These are phyloP conservation scores for Exophiala sp. DNA, from an alignment of 2,329 filamentous ascomycete genomes.

Conservation along the genomic window DNA sequence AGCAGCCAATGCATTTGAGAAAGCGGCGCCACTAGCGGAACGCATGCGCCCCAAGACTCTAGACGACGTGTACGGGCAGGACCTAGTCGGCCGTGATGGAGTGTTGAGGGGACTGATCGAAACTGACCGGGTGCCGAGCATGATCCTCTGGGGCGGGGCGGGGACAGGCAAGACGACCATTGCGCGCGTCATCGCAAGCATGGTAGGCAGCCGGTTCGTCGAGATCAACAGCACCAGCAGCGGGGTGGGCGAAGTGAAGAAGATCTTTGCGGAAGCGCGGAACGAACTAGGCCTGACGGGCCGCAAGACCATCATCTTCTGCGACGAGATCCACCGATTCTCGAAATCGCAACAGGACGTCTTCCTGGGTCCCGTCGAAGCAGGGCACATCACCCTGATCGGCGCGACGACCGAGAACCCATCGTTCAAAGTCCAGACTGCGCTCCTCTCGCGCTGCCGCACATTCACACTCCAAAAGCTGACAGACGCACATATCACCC, in stretches of 20 bases:
- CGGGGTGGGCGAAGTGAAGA: slow-evolving; percentile 86
- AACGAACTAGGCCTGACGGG: slow-evolving; percentile 76
- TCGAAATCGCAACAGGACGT: slow-evolving; percentile 90
- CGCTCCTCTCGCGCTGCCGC: slow-evolving; percentile 79
- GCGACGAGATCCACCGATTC: slow-evolving; percentile 93
- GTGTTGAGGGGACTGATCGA: slow-evolving; percentile 82
- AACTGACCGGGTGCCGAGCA: slow-evolving; percentile 76
- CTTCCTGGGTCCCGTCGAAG: slow-evolving; percentile 86
- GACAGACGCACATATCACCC: slow-evolving; percentile 61
- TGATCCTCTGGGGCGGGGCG: slow-evolving; percentile 71
- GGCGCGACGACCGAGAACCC: slow-evolving; percentile 97
- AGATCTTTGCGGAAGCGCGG: slow-evolving; percentile 77
- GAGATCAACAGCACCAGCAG: slow-evolving; percentile 92
- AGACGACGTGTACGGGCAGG: slow-evolving; percentile 84
- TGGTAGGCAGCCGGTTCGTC: slow-evolving; percentile 77
- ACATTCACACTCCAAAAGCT: slow-evolving; percentile 82
- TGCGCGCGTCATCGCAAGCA: slow-evolving; percentile 77
- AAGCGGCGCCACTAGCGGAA: slow-evolving; percentile 79
- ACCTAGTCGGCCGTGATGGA: slow-evolving; percentile 78
- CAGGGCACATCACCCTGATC: slow-evolving; percentile 82
- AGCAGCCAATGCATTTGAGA: slow-evolving; percentile 46
- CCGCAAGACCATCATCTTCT: slow-evolving; percentile 90
- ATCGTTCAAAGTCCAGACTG: slow-evolving; percentile 84
- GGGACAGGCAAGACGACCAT: slow-evolving; percentile 60
- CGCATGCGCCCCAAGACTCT: slow-evolving; percentile 81